Conservation (phyloP, 192 early-diverging fungal genomes). For the Gonapodya sp. region DNA sequence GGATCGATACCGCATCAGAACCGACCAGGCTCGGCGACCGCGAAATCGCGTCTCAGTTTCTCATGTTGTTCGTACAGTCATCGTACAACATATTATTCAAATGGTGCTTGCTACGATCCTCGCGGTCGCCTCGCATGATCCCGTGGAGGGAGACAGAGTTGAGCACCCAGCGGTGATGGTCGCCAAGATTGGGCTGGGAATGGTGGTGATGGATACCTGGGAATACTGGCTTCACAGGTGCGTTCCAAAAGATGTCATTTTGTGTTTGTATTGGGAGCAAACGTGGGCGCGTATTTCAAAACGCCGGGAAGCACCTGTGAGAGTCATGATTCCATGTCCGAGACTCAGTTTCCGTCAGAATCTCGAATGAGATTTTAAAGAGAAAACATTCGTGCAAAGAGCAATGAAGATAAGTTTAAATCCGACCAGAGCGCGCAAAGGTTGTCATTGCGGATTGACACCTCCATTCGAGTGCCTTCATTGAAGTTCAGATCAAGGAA, state of each 20-base stretch:
- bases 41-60: constrained; percentile 52
- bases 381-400: no score
- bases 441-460: constrained; percentile 29
- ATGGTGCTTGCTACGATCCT: constrained; percentile 29
- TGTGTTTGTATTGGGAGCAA: not conserved
- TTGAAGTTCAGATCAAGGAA: constrained; percentile 9
- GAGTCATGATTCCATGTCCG: not conserved
- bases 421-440: constrained; percentile 4
- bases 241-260: not conserved
- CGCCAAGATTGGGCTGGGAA: constrained; percentile 25
- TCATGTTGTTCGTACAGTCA: constrained; percentile 54
- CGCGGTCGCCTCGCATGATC: constrained; percentile 25
- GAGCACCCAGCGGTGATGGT: constrained; percentile 22
- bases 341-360: not conserved
- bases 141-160: constrained; percentile 19
- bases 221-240: constrained; percentile 20
- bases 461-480: constrained; percentile 22
- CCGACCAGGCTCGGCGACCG: constrained; percentile 37
- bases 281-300: not conserved
- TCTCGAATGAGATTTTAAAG: constrained; percentile 10
- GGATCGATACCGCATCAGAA: constrained; percentile 61
- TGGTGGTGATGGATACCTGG: constrained; percentile 33
- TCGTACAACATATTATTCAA: constrained; percentile 61
- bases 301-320: not conserved
- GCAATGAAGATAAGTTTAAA: no score